These are phyloP conservation scores for Fagus sylvatica DNA, from an alignment of 306 rosid genomes.

Conservation along the genomic window DNA sequence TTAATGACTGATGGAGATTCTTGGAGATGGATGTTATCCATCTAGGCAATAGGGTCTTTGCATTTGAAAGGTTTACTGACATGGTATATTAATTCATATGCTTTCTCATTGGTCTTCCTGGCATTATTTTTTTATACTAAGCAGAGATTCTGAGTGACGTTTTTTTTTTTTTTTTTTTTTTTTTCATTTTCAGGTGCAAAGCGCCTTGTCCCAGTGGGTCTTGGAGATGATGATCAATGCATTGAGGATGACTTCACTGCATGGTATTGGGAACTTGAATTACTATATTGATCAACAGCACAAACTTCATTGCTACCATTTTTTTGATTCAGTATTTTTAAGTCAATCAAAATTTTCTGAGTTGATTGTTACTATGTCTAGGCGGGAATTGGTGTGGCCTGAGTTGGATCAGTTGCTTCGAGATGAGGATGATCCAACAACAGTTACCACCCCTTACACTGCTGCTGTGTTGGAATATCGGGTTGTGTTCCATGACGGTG, in stretches of 20 bases:
- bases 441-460: slow-evolving; percentile 87
- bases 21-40: background rate
- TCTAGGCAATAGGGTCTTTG: slow-evolving; percentile 5
- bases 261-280: slow-evolving; percentile 59
- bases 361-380: slow-evolving; percentile 34
- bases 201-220: slow-evolving; percentile 78
- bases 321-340: background rate
- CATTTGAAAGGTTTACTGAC: slow-evolving; percentile 8
- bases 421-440: slow-evolving; percentile 66
- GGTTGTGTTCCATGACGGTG: slow-evolving; percentile 59
- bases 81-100: slow-evolving; percentile 2
- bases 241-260: slow-evolving; percentile 98
- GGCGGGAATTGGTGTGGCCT: slow-evolving; percentile 92
- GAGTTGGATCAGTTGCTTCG: slow-evolving; percentile 83
- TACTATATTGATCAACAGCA: slow-evolving; percentile 8
- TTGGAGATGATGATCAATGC: slow-evolving; percentile 98
- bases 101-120: slow-evolving; percentile 7
- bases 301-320: background rate
- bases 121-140: background rate
- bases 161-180: background rate
- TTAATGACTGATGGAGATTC: background rate
- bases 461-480: slow-evolving; percentile 84
- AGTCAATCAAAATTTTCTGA: background rate
- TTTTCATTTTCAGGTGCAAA: slow-evolving; percentile 66
- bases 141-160: background rate